phyloP scores from a whole-genome alignment of 495 filamentous ascomycete genomes.

The Penicillium cinerascens region DNA sequence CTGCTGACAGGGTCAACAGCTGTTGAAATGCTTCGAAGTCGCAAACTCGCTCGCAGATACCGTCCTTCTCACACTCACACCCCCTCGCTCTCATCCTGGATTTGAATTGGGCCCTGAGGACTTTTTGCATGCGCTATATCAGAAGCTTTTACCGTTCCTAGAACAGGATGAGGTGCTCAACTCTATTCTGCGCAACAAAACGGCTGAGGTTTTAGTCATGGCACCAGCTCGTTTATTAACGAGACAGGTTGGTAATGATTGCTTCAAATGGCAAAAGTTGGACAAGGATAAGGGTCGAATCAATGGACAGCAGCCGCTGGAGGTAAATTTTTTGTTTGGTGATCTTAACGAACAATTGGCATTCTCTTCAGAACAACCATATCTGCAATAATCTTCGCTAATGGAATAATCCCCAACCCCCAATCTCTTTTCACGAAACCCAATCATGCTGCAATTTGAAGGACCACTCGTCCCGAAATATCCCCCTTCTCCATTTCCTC shows the following conservation, averaged over 20 bases:
- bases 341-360: too few species aligned
- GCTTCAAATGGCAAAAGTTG: too few species aligned
- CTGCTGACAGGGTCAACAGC: slow-evolving; percentile 8
- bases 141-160: slow-evolving; percentile 29
- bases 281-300: too few species aligned
- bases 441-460: slow-evolving; percentile 27
- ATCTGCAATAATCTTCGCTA: too few species aligned
- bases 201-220: slow-evolving; percentile 25
- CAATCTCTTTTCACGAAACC: too few species aligned
- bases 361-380: too few species aligned
- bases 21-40: slow-evolving; percentile 35
- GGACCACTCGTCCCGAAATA: slow-evolving; percentile 39
- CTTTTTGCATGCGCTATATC: slow-evolving; percentile 32
- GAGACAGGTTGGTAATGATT: too few species aligned
- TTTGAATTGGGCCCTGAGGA: slow-evolving; percentile 27
- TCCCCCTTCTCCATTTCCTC: slow-evolving; percentile 47
- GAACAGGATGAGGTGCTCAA: slow-evolving; percentile 26
- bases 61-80: slow-evolving; percentile 18
- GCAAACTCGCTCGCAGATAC: slow-evolving; percentile 34
- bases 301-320: too few species aligned
- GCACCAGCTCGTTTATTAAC: slow-evolving; percentile 23
- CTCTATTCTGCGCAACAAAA: slow-evolving; percentile 29
- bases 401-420: too few species aligned
- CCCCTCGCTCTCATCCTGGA: neutral
- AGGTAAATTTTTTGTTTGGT: too few species aligned